Conservation (phyloP, 148 eudicot genomes). For the Fagopyrum homotropicum region DNA sequence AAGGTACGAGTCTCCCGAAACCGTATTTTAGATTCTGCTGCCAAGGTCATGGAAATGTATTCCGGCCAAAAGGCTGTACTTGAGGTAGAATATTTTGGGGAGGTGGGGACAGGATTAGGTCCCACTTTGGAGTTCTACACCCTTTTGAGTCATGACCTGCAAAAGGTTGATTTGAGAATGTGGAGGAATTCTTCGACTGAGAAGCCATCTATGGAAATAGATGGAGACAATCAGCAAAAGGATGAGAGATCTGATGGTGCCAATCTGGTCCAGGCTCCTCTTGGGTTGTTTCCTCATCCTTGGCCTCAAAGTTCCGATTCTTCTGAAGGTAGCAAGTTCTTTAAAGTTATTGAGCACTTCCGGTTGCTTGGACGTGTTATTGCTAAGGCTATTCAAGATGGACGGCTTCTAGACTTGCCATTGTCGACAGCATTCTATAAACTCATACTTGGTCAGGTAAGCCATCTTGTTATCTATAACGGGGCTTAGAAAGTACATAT, state of each 20-base stretch:
- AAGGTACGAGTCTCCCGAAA: constrained; percentile 95
- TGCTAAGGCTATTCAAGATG: constrained; percentile 99
- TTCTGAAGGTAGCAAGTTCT: constrained; percentile 62
- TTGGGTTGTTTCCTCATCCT: constrained; percentile 94
- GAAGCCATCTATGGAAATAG: constrained; percentile 44
- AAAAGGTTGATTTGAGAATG: constrained; percentile 71
- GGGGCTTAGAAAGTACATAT: background rate
- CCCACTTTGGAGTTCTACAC: constrained; percentile 97
- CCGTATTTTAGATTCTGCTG: constrained; percentile 95
- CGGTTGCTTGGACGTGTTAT: constrained; percentile 84
- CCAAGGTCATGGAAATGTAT: constrained; percentile 99
- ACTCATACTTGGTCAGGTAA: constrained; percentile 84
- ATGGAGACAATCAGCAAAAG: constrained; percentile 27
- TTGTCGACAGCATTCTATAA: constrained; percentile 82
- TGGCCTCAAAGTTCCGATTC: constrained; percentile 60
- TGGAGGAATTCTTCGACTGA: constrained; percentile 60
- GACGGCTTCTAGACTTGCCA: constrained; percentile 83
- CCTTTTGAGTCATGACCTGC: constrained; percentile 86
- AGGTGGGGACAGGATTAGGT: constrained; percentile 97
- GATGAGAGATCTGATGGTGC: constrained; percentile 28
- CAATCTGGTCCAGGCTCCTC: constrained; percentile 60
- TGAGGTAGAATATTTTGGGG: constrained; percentile 99
- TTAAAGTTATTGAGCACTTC: constrained; percentile 63
- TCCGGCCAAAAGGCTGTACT: constrained; percentile 97
- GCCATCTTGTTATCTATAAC: background rate